A percentile compares a stretch with the other conserved stretches of the same genome.
These are phyloP conservation scores for Nemania diffusa DNA, from an alignment of 2,329 filamentous ascomycete species.

Conservation along the genomic window DNA sequence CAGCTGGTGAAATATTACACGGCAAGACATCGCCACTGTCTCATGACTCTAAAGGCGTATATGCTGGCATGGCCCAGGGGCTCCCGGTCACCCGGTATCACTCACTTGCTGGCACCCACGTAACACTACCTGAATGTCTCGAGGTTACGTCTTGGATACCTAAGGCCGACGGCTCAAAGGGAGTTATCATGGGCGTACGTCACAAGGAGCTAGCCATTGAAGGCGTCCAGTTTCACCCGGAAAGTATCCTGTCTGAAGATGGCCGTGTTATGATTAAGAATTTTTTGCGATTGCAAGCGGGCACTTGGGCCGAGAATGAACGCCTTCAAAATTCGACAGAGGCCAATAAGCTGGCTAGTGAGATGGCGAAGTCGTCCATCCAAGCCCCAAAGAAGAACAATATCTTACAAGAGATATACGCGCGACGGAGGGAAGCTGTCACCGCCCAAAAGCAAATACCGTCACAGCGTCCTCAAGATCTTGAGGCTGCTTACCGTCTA, in stretches of 20 bases:
- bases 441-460: constrained; percentile 84
- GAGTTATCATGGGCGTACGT: constrained; percentile 95
- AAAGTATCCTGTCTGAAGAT: constrained; percentile 92
- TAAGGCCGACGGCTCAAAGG: constrained; percentile 78
- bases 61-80: constrained; percentile 79
- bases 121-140: constrained; percentile 84
- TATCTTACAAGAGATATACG: constrained; percentile 92
- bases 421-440: constrained; percentile 79
- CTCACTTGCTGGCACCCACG: constrained; percentile 90
- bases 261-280: constrained; percentile 92
- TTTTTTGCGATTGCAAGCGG: constrained; percentile 86
- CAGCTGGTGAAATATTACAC: constrained; percentile 95
- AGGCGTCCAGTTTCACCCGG: constrained; percentile 96
- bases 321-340: constrained; percentile 59
- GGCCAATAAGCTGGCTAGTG: constrained; percentile 43
- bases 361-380: constrained; percentile 44
- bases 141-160: constrained; percentile 93
- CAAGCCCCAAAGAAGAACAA: constrained; percentile 73
- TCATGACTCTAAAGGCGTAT: constrained; percentile 93
- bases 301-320: constrained; percentile 89
- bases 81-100: constrained; percentile 95
- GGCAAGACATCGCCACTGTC: constrained; percentile 93
- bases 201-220: constrained; percentile 94
- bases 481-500: constrained; percentile 87
- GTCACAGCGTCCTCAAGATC: constrained; percentile 82